Conservation (phyloP, 768 basidiomycete species). For the Dentipellis fragilis region DNA sequence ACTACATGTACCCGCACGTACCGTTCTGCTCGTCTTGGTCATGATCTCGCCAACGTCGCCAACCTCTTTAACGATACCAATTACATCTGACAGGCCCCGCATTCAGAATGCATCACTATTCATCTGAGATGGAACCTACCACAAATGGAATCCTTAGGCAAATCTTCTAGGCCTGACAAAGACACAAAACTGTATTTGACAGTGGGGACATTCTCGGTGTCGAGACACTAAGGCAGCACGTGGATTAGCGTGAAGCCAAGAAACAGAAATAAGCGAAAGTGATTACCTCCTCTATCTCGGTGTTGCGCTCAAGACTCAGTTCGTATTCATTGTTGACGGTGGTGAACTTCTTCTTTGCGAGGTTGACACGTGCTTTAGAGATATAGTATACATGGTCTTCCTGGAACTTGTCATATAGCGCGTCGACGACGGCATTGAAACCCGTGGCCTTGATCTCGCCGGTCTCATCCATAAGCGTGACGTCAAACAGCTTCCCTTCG, state of each 20-base stretch:
- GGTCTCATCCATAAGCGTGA: conserved; percentile 90
- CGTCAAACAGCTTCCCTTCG: conserved; percentile 91
- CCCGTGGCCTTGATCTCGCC: conserved; percentile 87
- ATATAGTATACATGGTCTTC: conserved; percentile 91
- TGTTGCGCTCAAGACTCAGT: conserved; percentile 72
- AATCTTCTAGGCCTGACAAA: conserved; percentile 48
- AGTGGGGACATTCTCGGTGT: conserved; percentile 63
- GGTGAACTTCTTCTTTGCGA: conserved; percentile 95
- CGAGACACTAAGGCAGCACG: conserved; percentile 56
- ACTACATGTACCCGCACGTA: not conserved
- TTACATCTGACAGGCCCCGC: conserved; percentile 50
- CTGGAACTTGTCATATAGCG: conserved; percentile 73
- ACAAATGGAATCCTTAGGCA: conserved; percentile 73
- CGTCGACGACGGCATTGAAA: conserved; percentile 81
- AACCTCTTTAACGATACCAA: conserved; percentile 78
- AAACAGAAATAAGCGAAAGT: conserved; percentile 10
- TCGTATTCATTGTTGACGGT: conserved; percentile 91
- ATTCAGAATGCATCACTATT: too few species aligned
- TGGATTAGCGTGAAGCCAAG: not conserved
- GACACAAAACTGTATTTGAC: conserved; percentile 78
- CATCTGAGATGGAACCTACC: conserved; percentile 37
- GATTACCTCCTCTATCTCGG: conserved; percentile 74
- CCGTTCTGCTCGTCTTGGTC: conserved; percentile 65
- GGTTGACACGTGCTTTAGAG: conserved; percentile 83
- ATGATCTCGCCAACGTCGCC: conserved; percentile 59